A percentile compares a stretch with the other conserved stretches of the same genome.
These are phyloP conservation scores for cucumber (Cucumis sativus) DNA, from an alignment of 306 rosid genomes.

Conservation along the genomic window DNA sequence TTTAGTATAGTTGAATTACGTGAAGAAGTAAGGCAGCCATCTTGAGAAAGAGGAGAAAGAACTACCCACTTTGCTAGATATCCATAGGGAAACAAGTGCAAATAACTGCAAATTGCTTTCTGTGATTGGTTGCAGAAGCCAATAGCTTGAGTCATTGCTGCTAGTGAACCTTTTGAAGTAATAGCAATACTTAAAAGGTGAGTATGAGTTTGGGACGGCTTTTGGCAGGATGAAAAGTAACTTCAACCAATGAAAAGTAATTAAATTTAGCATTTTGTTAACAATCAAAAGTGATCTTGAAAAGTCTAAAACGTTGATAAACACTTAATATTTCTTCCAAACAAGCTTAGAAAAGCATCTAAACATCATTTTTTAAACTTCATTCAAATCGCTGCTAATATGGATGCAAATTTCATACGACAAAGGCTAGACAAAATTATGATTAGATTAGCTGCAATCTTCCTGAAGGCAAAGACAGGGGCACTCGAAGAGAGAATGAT, in stretches of 20 bases:
- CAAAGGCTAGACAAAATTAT: neutral
- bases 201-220: neutral
- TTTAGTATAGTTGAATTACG: neutral
- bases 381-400: neutral
- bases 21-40: neutral
- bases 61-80: slow-evolving; percentile 65
- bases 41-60: neutral
- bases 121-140: slow-evolving; percentile 61
- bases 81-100: slow-evolving; percentile 71
- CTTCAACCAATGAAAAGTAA: neutral
- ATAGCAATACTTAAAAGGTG: neutral
- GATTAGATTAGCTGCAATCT: neutral
- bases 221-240: neutral
- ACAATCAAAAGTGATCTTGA: neutral
- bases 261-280: neutral
- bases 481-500: neutral
- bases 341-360: neutral
- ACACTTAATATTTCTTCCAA: neutral
- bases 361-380: neutral
- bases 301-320: neutral
- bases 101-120: slow-evolving; percentile 66
- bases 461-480: neutral
- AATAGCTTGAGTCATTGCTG: slow-evolving; percentile 15
- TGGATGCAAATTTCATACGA: neutral
- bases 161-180: slow-evolving; percentile 15